phyloP scores from a whole-genome alignment of 306 rosid species.

The Vigna hirtella region DNA sequence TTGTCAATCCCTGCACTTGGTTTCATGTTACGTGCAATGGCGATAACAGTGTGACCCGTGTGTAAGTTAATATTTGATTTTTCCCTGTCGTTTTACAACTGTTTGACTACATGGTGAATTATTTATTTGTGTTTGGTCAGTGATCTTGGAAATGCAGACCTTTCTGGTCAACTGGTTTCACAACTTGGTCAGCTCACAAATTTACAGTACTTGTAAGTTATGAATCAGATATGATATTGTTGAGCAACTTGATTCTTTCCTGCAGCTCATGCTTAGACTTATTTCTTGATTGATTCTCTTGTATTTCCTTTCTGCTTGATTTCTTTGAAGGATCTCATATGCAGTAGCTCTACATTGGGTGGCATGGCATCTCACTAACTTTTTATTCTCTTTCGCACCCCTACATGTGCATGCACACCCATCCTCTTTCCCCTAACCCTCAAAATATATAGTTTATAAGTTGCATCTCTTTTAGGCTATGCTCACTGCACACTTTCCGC shows the following conservation, averaged over 20 bases:
- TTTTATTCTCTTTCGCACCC: neutral
- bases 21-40: constrained; percentile 88
- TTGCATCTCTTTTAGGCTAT: neutral
- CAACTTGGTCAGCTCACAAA: constrained; percentile 75
- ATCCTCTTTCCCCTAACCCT: neutral
- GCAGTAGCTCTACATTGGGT: constrained; percentile 5
- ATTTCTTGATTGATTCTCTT: neutral
- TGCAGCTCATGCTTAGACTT: constrained; percentile 1
- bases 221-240: constrained; percentile 28
- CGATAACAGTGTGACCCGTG: constrained; percentile 87
- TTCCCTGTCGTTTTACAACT: constrained; percentile 19
- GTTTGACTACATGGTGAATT: constrained; percentile 16
- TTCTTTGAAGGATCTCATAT: constrained; percentile 12
- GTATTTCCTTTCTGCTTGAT: neutral
- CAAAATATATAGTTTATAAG: neutral
- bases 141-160: constrained; percentile 96
- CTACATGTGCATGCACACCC: neutral
- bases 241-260: constrained; percentile 25
- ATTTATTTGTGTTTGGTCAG: constrained; percentile 55
- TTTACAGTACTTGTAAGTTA: constrained; percentile 92
- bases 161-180: constrained; percentile 76
- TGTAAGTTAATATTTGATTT: constrained; percentile 65
- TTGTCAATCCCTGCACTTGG: constrained; percentile 98
- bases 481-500: no score
- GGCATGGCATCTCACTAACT: neutral